Evolutionary conservation across 2,329 filamentous ascomycete genomes (phyloP), one percentile per base, ranked within the genome.

Genomic region (Cryphonectria carpinicola): DNA sequence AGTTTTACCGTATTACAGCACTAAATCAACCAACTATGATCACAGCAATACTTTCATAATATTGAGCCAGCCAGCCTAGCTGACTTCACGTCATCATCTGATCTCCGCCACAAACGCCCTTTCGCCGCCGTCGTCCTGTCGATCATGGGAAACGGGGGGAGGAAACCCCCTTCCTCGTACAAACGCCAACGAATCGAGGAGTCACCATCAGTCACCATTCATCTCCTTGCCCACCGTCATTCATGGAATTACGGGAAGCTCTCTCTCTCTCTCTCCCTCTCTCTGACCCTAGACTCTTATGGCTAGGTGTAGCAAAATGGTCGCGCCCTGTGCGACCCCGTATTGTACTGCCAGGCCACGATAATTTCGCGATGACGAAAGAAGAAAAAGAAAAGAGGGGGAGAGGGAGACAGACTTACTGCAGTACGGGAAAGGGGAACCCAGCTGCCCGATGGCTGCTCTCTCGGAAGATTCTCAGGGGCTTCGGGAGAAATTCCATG

Each of bases 401-500:
- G 43, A 46, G 43, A 46, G 43, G 22, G 17, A 22, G 43, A n/a
- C n/a, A n/a, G n/a, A n/a, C n/a, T n/a, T n/a, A n/a, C n/a, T 22
- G 17, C 19, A 17, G 46, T 43, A n/a, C 22, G 46, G 19, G 22
- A 22, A n/a, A 10, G 1, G 43, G 19, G 8, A 39, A 54, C 7
- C 32, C 63, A 49, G 35, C 32, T 62, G 37, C 41, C 28, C 39
- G 64, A 6, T 19, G 65, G 35, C n/a, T 17, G 58, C 25, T 28
- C 37, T 35, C 35, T 19, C n/a, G 66, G 56, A 22, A 52, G 13
- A 39, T 58, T 35, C 25, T 41, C 28, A 37, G 37, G 54, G 4
- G 25, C 70, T 71, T 71, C 70, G 69, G 68, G 56, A 71, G 65
- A 58, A 43, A 58, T 66, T 56, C 65, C n/a, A 54, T 60, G 64